These are phyloP conservation scores for Phytophthora megakarya DNA, from an alignment of 352 stramenopile species.

Conservation along the genomic window DNA sequence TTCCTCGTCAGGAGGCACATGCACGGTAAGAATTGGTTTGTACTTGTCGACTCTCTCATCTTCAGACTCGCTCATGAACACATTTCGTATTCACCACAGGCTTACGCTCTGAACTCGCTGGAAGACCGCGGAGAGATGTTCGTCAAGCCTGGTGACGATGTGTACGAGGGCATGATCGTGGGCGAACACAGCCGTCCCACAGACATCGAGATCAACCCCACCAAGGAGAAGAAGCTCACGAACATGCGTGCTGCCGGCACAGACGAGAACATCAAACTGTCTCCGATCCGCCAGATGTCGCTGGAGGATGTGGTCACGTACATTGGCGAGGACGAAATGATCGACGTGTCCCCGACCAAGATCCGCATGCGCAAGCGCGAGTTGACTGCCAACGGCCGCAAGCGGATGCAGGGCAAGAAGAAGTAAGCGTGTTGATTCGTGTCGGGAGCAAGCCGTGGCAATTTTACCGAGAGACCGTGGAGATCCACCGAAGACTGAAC, in stretches of 20 bases:
- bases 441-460: conserved; percentile 6
- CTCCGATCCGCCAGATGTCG: conserved; percentile 92
- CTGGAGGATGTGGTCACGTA: conserved; percentile 98
- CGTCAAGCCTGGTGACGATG: conserved; percentile 92
- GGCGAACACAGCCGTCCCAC: conserved; percentile 95
- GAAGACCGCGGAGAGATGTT: conserved; percentile 96
- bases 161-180: conserved; percentile 98
- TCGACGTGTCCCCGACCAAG: conserved; percentile 96
- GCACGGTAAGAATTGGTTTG: conserved; percentile 46
- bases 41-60: background rate
- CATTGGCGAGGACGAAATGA: conserved; percentile 98
- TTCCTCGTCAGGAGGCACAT: conserved; percentile 67
- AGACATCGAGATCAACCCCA: conserved; percentile 99
- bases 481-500: conserved; percentile 2
- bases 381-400: conserved; percentile 64
- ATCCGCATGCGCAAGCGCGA: conserved; percentile 93
- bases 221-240: conserved; percentile 96
- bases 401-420: conserved; percentile 55
- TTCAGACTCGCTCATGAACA: background rate
- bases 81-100: conserved; percentile 30
- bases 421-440: conserved; percentile 44
- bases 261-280: conserved; percentile 96
- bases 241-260: conserved; percentile 96
- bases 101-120: conserved; percentile 93
- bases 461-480: conserved; percentile 17